A percentile compares a stretch with the other conserved stretches of the same genome.
Conservation (phyloP, 75 land plant species). For the Gnetum montanum region DNA sequence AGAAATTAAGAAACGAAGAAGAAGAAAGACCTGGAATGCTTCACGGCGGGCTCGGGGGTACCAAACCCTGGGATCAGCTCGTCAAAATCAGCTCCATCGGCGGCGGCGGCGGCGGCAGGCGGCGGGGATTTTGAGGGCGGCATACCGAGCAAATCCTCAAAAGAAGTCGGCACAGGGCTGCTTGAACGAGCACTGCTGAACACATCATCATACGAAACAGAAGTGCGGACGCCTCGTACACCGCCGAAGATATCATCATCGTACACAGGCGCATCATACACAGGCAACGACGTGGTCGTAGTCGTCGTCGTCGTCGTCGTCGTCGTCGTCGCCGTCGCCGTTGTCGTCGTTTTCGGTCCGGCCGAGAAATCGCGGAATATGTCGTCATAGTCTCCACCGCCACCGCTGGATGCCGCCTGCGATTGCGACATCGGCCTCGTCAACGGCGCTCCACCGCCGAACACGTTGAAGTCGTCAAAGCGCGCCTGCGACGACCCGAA, state of each 20-base stretch:
- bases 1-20: too few relatives aligned
- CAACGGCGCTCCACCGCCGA: too few relatives aligned
- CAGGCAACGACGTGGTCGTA: slow-evolving; percentile 22
- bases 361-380: slow-evolving; percentile 16
- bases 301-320: slow-evolving; percentile 16
- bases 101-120: slow-evolving; percentile 1
- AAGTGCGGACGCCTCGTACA: slow-evolving; percentile 18
- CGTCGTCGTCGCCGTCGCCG: slow-evolving; percentile 12
- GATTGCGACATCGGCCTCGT: neutral
- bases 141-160: slow-evolving; percentile 58
- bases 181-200: slow-evolving; percentile 16
- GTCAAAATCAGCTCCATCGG: slow-evolving; percentile 28
- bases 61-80: slow-evolving; percentile 84
- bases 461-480: neutral
- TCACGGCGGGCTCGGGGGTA: slow-evolving; percentile 24
- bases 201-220: slow-evolving; percentile 39
- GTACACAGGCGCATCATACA: slow-evolving; percentile 47
- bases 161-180: slow-evolving; percentile 4
- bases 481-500: neutral
- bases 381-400: slow-evolving; percentile 15
- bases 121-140: slow-evolving; percentile 11
- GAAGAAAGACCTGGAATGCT: too few relatives aligned
- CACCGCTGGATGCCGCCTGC: neutral
- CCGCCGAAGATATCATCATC: slow-evolving; percentile 66
- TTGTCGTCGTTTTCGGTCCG: neutral